Conservation (phyloP, 495 filamentous ascomycete species). For the Pseudomonodictys pantanalensis region DNA sequence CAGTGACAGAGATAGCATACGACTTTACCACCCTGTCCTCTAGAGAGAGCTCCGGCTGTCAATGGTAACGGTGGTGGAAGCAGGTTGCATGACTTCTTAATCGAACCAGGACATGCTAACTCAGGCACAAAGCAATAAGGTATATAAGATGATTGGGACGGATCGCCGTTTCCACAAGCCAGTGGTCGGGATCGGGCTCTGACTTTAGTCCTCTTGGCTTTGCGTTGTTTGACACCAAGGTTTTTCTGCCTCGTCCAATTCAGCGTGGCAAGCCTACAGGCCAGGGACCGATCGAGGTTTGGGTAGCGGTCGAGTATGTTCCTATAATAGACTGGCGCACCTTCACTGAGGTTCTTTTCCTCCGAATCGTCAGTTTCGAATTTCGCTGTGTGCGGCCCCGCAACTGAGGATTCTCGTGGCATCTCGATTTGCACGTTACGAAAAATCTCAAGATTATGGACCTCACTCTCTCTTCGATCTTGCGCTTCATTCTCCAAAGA, state of each 20-base stretch:
- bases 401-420: neutral
- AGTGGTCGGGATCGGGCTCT: neutral
- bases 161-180: neutral
- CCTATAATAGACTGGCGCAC: neutral
- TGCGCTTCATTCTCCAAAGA: neutral
- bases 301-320: neutral
- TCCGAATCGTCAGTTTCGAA: neutral
- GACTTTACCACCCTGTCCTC: neutral
- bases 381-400: neutral
- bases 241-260: neutral
- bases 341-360: neutral
- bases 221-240: neutral
- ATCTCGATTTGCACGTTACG: neutral
- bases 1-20: neutral
- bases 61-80: neutral
- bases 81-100: neutral
- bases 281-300: neutral
- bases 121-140: neutral
- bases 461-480: neutral
- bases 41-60: neutral
- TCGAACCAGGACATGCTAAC: too few species aligned
- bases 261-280: neutral
- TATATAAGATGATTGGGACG: neutral
- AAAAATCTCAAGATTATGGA: neutral
- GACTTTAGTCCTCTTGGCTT: neutral